A percentile compares a stretch with the other conserved stretches of the same genome.
phyloP scores from a whole-genome alignment of 345 rosid species.

The Pseudoturritis turrita region DNA sequence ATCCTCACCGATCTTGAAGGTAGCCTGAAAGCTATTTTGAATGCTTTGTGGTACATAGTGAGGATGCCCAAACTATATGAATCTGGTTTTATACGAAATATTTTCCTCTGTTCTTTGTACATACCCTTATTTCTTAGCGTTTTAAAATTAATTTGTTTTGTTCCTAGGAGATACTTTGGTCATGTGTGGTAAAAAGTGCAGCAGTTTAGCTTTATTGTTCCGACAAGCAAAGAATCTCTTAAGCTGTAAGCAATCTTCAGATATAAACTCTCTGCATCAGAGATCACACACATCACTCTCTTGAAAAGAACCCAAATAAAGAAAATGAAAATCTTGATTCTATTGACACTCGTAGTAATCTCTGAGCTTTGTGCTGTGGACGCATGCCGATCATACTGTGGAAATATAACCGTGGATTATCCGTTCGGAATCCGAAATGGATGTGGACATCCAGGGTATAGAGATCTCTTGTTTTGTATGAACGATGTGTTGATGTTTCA shows the following conservation, averaged over 20 bases:
- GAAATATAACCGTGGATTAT: constrained; percentile 75
- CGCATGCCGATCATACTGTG: constrained; percentile 72
- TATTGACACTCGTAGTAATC: constrained; percentile 7
- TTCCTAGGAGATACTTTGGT: constrained; percentile 13
- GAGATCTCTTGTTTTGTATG: constrained; percentile 79
- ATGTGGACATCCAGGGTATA: constrained; percentile 87
- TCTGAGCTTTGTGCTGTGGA: constrained; percentile 12
- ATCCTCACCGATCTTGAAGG: constrained; percentile 6
- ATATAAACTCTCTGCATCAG: constrained; percentile 8
- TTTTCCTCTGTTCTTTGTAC: neutral
- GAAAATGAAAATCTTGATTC: constrained; percentile 20
- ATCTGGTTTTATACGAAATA: neutral
- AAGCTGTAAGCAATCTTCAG: constrained; percentile 19
- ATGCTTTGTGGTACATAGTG: constrained; percentile 10
- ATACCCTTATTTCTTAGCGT: neutral
- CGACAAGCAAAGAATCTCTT: constrained; percentile 33
- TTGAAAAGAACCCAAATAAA: neutral
- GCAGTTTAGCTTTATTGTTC: constrained; percentile 22
- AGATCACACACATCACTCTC: constrained; percentile 9
- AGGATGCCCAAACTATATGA: neutral
- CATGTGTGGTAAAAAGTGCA: constrained; percentile 17
- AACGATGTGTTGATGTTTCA: constrained; percentile 85
- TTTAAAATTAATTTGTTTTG: neutral
- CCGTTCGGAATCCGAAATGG: constrained; percentile 70
- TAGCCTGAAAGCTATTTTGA: neutral